These are phyloP conservation scores for Colletotrichum sp. DNA, from an alignment of 2,329 filamentous ascomycete genomes.

Conservation along the genomic window DNA sequence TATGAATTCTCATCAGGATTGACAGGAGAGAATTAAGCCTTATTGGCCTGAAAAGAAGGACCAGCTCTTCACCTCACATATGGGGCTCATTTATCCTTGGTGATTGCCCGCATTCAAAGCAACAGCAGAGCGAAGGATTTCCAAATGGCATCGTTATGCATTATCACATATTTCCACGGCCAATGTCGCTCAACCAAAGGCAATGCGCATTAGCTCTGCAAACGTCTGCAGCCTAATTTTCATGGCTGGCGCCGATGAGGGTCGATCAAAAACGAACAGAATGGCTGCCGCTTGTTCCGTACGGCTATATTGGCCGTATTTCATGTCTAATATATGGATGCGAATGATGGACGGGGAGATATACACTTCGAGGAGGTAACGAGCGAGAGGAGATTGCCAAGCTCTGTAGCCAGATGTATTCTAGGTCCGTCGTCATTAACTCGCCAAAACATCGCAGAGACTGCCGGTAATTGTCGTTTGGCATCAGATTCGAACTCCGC, in stretches of 20 bases:
- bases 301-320: not conserved
- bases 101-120: not conserved
- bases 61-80: not conserved
- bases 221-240: not conserved
- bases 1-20: not conserved
- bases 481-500: not conserved
- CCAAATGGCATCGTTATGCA: not conserved
- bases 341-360: not conserved
- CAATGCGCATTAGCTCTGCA: not conserved
- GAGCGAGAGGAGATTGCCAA: not conserved
- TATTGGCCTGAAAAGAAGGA: not conserved
- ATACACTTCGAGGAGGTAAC: not conserved
- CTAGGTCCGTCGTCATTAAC: fast-evolving
- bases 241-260: not conserved
- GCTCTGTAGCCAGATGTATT: not conserved
- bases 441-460: fast-evolving
- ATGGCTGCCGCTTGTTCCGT: fast-evolving
- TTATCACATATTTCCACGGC: too few species aligned
- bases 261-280: not conserved
- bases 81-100: not conserved
- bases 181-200: not conserved
- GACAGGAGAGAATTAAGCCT: too few species aligned
- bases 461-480: not conserved
- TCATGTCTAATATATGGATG: fast-evolving
- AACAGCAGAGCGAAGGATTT: not conserved